These are phyloP conservation scores for Rauvolfia tetraphylla DNA, from an alignment of 257 asterid species.

Conservation along the genomic window DNA sequence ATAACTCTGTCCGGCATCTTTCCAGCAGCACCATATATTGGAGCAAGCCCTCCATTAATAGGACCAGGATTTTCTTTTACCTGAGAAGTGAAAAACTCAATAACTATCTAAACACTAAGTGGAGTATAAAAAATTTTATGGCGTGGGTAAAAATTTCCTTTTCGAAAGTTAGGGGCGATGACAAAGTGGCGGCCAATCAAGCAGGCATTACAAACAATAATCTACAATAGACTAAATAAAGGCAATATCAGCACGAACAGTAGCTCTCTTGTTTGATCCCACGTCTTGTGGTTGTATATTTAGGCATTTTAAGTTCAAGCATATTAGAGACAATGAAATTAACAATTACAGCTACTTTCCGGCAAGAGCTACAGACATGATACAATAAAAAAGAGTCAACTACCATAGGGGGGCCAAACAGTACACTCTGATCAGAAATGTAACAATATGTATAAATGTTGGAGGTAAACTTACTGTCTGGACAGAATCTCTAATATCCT, in stretches of 20 bases:
- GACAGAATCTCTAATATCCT: conserved; percentile 69
- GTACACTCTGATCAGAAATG: neutral
- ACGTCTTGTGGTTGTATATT: neutral
- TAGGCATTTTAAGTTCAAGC: neutral
- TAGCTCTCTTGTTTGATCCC: neutral
- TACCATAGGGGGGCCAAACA: no score
- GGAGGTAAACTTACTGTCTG: conserved; percentile 52
- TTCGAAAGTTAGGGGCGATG: neutral
- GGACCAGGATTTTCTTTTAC: conserved; percentile 96
- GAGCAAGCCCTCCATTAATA: conserved; percentile 85
- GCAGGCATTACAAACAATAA: neutral
- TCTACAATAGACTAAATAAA: neutral
- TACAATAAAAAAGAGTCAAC: neutral
- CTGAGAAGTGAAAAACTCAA: conserved; percentile 34
- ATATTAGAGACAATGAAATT: neutral
- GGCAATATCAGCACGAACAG: neutral
- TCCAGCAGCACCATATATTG: conserved; percentile 98
- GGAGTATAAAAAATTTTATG: neutral
- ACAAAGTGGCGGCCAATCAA: neutral
- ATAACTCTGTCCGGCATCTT: conserved; percentile 92
- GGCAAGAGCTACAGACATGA: neutral
- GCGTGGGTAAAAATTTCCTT: neutral
- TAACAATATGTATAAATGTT: neutral
- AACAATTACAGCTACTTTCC: neutral
- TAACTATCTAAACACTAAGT: neutral